Evolutionary conservation across 169 alveolate genomes (phyloP).

Genomic region (Plasmodium gonderi): DNA sequence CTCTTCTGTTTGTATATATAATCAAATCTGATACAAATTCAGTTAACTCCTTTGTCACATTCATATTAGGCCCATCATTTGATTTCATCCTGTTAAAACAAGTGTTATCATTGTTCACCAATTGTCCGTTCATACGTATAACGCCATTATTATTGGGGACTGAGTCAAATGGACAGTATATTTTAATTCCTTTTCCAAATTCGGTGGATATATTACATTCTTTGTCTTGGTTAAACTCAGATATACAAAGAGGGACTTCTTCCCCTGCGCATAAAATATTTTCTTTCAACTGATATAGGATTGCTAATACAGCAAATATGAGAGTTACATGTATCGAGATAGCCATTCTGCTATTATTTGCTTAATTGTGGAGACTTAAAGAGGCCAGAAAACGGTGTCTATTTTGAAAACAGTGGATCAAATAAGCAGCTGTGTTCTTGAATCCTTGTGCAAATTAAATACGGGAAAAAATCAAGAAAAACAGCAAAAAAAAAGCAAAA

Average conservation of each 20-base stretch:
- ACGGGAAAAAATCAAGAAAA: too few relatives aligned
- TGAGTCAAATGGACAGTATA: conserved; percentile 18
- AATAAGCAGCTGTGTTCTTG: too few relatives aligned
- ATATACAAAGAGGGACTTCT: neutral
- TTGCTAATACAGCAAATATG: neutral
- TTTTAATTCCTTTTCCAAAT: conserved; percentile 7
- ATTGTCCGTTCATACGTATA: neutral
- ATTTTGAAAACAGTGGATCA: too few relatives aligned
- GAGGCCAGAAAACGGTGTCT: neutral
- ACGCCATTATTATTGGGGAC: neutral
- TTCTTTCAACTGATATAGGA: neutral
- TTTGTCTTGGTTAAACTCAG: conserved; percentile 12
- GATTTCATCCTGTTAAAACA: conserved; percentile 16
- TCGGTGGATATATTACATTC: neutral
- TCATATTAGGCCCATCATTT: neutral
- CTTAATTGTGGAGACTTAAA: neutral
- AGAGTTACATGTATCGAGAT: neutral
- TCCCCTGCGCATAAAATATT: neutral
- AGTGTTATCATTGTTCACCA: neutral
- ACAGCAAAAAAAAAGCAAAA: too few relatives aligned
- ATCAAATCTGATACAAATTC: neutral
- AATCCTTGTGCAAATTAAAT: too few relatives aligned
- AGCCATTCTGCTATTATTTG: neutral
- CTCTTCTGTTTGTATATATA: neutral
- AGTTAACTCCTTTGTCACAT: neutral